A percentile compares a stretch with the other conserved stretches of the same genome.
Conservation (phyloP, 495 filamentous ascomycete species). For the Viridothelium virens region DNA sequence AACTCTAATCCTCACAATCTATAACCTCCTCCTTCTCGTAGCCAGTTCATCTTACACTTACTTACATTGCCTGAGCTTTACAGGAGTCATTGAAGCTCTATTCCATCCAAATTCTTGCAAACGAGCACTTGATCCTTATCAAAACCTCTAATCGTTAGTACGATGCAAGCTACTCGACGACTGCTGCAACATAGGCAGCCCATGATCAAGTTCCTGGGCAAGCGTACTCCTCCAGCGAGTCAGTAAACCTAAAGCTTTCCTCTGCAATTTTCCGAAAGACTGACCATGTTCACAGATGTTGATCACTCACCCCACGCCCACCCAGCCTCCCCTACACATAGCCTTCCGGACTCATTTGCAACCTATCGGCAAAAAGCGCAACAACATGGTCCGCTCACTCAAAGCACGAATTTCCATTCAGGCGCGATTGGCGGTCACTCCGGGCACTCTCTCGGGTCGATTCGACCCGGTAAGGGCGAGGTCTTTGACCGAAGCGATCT, state of each 20-base stretch:
- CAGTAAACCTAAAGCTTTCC: constrained; percentile 33
- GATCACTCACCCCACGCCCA: constrained; percentile 65
- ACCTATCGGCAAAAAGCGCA: constrained; percentile 85
- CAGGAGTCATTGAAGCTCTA: not conserved
- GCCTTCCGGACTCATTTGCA: constrained; percentile 70
- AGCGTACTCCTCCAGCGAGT: constrained; percentile 68
- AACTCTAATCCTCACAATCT: not conserved
- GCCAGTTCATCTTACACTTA: not conserved
- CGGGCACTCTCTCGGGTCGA: constrained; percentile 60
- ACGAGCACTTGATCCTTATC: not conserved
- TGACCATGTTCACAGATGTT: constrained; percentile 42
- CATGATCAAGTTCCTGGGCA: constrained; percentile 86
- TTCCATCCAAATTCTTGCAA: not conserved
- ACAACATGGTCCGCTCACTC: constrained; percentile 82
- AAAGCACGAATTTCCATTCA: constrained; percentile 40
- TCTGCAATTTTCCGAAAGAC: constrained; percentile 2
- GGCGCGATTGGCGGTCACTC: constrained; percentile 56
- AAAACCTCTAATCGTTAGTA: constrained; percentile 9
- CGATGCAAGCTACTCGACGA: constrained; percentile 32
- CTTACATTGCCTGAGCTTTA: not conserved
- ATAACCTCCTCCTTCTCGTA: not conserved
- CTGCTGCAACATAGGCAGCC: constrained; percentile 34
- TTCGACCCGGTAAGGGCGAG: constrained; percentile 62
- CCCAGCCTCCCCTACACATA: constrained; percentile 54
- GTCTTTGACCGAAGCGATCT: constrained; percentile 87